A percentile compares a stretch with the other conserved stretches of the same genome.
Conservation (phyloP, 768 basidiomycete species). For the Hericium alpestre region DNA sequence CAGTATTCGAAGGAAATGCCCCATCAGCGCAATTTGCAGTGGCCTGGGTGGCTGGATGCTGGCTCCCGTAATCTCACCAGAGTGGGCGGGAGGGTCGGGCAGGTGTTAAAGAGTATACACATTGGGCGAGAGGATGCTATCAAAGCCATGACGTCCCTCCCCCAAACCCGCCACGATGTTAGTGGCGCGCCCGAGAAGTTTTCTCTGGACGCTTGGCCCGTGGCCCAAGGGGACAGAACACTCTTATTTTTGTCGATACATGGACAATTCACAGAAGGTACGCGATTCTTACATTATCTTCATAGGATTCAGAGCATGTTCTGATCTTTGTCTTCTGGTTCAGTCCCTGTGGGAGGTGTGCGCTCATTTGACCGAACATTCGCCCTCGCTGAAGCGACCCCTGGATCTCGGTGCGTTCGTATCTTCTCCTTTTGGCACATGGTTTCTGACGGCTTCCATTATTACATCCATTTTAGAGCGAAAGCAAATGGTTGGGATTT, state of each 20-base stretch:
- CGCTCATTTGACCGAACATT: conserved; percentile 93
- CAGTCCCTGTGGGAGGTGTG: conserved; percentile 65
- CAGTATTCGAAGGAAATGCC: conserved; percentile 57
- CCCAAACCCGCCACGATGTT: conserved; percentile 77
- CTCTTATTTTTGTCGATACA: conserved; percentile 67
- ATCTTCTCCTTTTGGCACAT: not conserved
- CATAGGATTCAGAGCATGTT: not conserved
- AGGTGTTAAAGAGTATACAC: conserved; percentile 57
- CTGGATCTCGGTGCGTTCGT: conserved; percentile 68
- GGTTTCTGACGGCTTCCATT: conserved; percentile 3
- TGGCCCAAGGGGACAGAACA: conserved; percentile 44
- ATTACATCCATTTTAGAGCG: conserved; percentile 37
- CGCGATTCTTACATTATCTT: conserved; percentile 18
- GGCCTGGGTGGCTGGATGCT: conserved; percentile 53
- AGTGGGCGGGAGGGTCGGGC: conserved; percentile 50
- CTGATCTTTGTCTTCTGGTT: conserved; percentile 1
- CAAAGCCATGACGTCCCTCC: conserved; percentile 51
- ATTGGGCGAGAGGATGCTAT: conserved; percentile 57
- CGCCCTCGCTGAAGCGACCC: conserved; percentile 69
- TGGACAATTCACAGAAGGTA: conserved; percentile 87
- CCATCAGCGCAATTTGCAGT: conserved; percentile 74
- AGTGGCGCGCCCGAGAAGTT: conserved; percentile 71
- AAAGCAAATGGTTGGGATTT: conserved; percentile 83
- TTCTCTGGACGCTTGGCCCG: conserved; percentile 76
- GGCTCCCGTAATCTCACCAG: conserved; percentile 73